Evolutionary conservation across 345 rosid genomes (phyloP), one percentile per base, ranked within the genome.

Genomic region (Cardamine resedifolia): DNA sequence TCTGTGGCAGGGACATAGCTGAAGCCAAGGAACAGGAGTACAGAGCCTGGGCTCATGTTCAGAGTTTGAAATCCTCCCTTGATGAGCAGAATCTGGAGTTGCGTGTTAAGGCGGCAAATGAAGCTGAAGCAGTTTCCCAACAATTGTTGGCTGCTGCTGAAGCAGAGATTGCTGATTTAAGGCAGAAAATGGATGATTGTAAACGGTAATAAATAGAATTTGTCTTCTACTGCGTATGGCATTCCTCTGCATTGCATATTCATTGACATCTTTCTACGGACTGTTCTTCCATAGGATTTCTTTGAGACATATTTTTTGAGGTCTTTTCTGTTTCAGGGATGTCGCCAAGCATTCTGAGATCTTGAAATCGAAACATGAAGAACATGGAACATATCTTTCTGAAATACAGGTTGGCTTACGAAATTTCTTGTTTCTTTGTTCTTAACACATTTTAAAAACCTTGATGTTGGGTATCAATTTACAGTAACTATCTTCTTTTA

Each of bases 91-190:
- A 73, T 68, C 78, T 96, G 67, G 99, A 96, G 81, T 76, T 83
- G 65, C 90, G 92, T 8, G 99, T 96, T 41, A 96, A 96, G 87
- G 85, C 82, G 27, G 97, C 99, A 66, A 96, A 87, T 79, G 97
- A 92, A 85, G 98, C 97, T 56, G 99, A 96, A 79, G 98, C 99
- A 41, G 68, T 81, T 58, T 90, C 99, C 63, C 99, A 96, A 76
- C 98, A 92, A 77, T 85, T 74, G 83, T 83, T 96, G 74, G 99
- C 97, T 74, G 88, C 97, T 78, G 94, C 97, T 18, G 99, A 96
- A 83, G 97, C 98, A 64, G 99, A 92, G 82, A 90, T 96, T 86
- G 94, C 94, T 78, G 99, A 92, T 65, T 72, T 86, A 82, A 85
- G 96, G 77, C 97, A 86, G 81, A 90, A 81, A 71, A 79, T 86